These are phyloP conservation scores for Rhypophila decipiens DNA, from an alignment of 495 filamentous ascomycete species.

Conservation along the genomic window DNA sequence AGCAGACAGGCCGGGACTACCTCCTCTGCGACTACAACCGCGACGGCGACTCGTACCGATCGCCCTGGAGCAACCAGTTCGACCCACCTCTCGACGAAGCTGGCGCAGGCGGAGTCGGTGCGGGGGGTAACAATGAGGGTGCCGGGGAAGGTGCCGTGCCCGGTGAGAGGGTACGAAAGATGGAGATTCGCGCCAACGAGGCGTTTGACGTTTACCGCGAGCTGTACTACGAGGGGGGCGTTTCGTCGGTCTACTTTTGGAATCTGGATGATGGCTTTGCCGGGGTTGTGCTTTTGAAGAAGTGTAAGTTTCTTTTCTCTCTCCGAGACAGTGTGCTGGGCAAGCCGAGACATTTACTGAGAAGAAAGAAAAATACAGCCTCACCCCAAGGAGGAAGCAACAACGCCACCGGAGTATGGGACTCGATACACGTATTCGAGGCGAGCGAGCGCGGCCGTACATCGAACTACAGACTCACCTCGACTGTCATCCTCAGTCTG, in stretches of 20 bases:
- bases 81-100: constrained; percentile 66
- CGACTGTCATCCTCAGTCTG: constrained; percentile 89
- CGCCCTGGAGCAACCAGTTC: constrained; percentile 97
- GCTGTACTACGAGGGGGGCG: constrained; percentile 95
- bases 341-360: too few relatives aligned
- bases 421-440: constrained; percentile 98
- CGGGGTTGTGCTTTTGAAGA: constrained; percentile 91
- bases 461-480: constrained; percentile 95
- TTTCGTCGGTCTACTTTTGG: constrained; percentile 96
- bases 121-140: constrained; percentile 34
- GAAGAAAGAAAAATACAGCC: constrained; percentile 9
- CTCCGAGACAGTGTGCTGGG: background rate
- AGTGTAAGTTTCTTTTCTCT: constrained; percentile 49
- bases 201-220: constrained; percentile 96
- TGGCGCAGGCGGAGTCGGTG: constrained; percentile 32
- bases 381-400: constrained; percentile 46
- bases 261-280: constrained; percentile 98
- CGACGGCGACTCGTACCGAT: constrained; percentile 93
- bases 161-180: constrained; percentile 79
- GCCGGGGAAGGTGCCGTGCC: constrained; percentile 64
- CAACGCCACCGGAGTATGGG: constrained; percentile 80
- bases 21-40: constrained; percentile 99
- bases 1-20: constrained; percentile 87
- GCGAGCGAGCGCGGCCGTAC: constrained; percentile 82
- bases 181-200: constrained; percentile 90